Conservation (phyloP, 192 early-diverging fungal species). For the Entophlyctis luteolus region DNA sequence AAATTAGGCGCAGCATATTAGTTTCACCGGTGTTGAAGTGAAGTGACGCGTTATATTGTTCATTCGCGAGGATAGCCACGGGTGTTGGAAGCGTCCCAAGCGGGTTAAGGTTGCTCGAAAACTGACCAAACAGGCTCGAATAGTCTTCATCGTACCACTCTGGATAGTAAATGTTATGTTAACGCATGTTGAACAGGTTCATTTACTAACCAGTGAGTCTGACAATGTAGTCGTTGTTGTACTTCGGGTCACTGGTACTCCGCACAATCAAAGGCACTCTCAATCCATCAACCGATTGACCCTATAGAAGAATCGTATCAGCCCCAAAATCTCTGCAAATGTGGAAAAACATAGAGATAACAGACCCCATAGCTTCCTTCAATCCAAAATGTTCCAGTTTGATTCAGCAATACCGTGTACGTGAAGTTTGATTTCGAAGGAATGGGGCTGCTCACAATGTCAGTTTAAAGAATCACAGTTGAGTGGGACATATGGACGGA, state of each 20-base stretch:
- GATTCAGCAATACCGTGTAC: neutral
- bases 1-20: conserved; percentile 67
- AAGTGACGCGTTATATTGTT: conserved; percentile 13
- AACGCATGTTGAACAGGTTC: neutral
- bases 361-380: neutral
- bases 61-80: conserved; percentile 57
- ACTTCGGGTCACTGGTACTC: neutral
- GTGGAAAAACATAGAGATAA: no score
- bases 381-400: neutral
- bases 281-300: neutral
- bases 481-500: no score
- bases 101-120: conserved; percentile 61
- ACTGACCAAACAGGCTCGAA: conserved; percentile 45
- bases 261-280: neutral
- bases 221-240: neutral
- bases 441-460: neutral
- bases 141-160: conserved; percentile 71
- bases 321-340: no score
- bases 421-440: neutral
- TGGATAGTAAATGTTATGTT: conserved; percentile 4
- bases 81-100: conserved; percentile 62
- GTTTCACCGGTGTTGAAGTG: conserved; percentile 69
- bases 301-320: no score
- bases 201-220: neutral
- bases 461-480: no score